phyloP scores from a whole-genome alignment of 805 yeast genomes.

The Candida argentea region DNA sequence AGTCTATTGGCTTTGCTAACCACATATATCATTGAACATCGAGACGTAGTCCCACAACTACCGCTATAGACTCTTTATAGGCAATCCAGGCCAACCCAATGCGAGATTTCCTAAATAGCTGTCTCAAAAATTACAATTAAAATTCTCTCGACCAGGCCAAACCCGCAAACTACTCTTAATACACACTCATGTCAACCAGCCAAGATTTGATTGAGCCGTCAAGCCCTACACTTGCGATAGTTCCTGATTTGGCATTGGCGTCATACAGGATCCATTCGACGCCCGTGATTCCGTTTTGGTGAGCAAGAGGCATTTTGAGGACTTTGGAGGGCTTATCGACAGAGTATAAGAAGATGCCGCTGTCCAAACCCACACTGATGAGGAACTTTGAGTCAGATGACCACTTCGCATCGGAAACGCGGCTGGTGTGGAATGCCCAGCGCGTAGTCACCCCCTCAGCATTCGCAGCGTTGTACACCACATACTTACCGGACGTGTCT shows the following conservation, averaged over 20 bases:
- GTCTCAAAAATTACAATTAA: neutral
- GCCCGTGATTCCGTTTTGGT: conserved; percentile 75
- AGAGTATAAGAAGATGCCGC: conserved; percentile 70
- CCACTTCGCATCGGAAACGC: conserved; percentile 74
- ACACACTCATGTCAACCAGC: conserved; percentile 30
- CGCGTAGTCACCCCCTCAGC: conserved; percentile 62
- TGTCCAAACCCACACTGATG: conserved; percentile 77
- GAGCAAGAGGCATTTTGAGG: conserved; percentile 67
- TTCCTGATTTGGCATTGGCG: conserved; percentile 11
- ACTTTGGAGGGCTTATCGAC: conserved; percentile 71
- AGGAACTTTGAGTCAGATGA: conserved; percentile 59
- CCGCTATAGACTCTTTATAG: too few relatives aligned
- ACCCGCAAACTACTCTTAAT: neutral
- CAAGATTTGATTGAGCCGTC: conserved; percentile 78
- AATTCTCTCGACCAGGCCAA: neutral
- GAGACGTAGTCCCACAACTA: too few relatives aligned
- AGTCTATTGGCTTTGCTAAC: too few relatives aligned
- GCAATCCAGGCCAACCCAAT: too few relatives aligned
- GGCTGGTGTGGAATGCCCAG: conserved; percentile 93
- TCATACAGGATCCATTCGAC: conserved; percentile 57
- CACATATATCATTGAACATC: too few relatives aligned
- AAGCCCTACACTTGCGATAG: conserved; percentile 61
- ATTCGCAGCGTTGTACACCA: conserved; percentile 51
- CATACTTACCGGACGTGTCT: conserved; percentile 76
- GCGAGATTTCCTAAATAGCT: too few relatives aligned